phyloP scores from a whole-genome alignment of 2,329 filamentous ascomycete genomes.

The Curvularia sp. region DNA sequence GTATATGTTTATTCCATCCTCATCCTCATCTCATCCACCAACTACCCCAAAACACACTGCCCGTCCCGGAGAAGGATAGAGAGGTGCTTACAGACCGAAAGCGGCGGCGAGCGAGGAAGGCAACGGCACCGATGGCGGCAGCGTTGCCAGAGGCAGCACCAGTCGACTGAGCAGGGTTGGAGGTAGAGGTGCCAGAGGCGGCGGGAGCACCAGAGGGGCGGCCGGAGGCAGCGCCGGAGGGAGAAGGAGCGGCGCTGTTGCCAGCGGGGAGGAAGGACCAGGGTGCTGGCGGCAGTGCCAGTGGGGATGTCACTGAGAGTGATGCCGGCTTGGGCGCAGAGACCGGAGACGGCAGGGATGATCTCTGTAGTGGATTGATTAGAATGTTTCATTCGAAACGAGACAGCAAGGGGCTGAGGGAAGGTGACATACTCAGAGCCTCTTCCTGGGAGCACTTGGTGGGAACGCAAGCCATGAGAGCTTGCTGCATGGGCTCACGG shows the following conservation, averaged over 20 bases:
- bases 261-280: neutral
- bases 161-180: neutral
- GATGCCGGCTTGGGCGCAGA: slow-evolving; percentile 42
- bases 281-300: slow-evolving; percentile 7
- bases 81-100: slow-evolving; percentile 31
- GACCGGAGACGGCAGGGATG: slow-evolving; percentile 30
- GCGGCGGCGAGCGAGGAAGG: slow-evolving; percentile 29
- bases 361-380: slow-evolving; percentile 22
- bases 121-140: slow-evolving; percentile 34
- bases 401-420: neutral
- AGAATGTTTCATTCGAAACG: neutral
- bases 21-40: neutral
- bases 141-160: slow-evolving; percentile 19
- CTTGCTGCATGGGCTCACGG: slow-evolving; percentile 42
- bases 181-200: slow-evolving; percentile 16
- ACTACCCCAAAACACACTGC: too few species aligned
- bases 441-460: slow-evolving; percentile 48
- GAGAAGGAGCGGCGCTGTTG: neutral
- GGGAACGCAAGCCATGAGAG: slow-evolving; percentile 53
- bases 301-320: slow-evolving; percentile 34
- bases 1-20: slow-evolving; percentile 1
- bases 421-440: slow-evolving; percentile 46
- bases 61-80: neutral
- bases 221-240: slow-evolving; percentile 11
- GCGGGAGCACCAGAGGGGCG: slow-evolving; percentile 2